phyloP scores from a whole-genome alignment of 1,284 basidiomycete genomes.

The Mycosarcoma mackinlayi region DNA sequence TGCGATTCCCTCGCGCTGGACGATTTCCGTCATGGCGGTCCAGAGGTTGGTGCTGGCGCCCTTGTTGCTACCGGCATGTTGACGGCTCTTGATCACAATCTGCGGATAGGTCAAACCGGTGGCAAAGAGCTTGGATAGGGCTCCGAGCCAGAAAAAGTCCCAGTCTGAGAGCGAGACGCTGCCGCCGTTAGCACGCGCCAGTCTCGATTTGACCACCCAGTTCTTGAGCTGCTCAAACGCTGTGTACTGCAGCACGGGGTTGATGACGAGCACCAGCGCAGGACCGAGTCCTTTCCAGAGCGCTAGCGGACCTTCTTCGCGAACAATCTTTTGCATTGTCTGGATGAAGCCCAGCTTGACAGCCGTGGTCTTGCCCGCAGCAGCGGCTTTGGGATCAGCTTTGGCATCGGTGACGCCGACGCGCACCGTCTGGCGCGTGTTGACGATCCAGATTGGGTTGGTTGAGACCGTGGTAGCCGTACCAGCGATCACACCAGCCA shows the following conservation, averaged over 20 bases:
- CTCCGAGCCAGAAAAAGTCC: slow-evolving; percentile 68
- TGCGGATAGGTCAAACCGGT: slow-evolving; percentile 67
- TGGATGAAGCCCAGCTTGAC: slow-evolving; percentile 70
- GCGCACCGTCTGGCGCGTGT: slow-evolving; percentile 78
- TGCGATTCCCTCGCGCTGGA: slow-evolving; percentile 60
- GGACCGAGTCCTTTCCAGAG: slow-evolving; percentile 97
- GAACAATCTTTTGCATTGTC: slow-evolving; percentile 79
- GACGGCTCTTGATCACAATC: slow-evolving; percentile 67
- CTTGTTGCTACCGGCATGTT: slow-evolving; percentile 60
- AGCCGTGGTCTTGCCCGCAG: slow-evolving; percentile 10
- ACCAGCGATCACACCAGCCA: slow-evolving; percentile 88
- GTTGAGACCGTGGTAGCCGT: slow-evolving; percentile 88
- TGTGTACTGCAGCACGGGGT: slow-evolving; percentile 81
- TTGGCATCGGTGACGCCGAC: slow-evolving; percentile 46
- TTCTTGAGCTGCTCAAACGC: slow-evolving; percentile 67
- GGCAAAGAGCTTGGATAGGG: slow-evolving; percentile 65
- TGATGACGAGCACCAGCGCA: slow-evolving; percentile 90
- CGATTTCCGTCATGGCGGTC: slow-evolving; percentile 67
- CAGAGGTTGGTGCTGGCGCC: slow-evolving; percentile 61
- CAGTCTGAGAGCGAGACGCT: slow-evolving; percentile 56
- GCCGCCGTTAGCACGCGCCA: slow-evolving; percentile 34
- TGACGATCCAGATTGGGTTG: slow-evolving; percentile 81
- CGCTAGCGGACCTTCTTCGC: slow-evolving; percentile 80
- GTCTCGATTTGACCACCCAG: slow-evolving; percentile 58
- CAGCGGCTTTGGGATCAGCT: slow-evolving; percentile 26